Percentiles rank a stretch among this genome's conserved stretches.
These are phyloP conservation scores for Macrotyloma uniflorum DNA, from an alignment of 306 rosid genomes.

Conservation along the genomic window DNA sequence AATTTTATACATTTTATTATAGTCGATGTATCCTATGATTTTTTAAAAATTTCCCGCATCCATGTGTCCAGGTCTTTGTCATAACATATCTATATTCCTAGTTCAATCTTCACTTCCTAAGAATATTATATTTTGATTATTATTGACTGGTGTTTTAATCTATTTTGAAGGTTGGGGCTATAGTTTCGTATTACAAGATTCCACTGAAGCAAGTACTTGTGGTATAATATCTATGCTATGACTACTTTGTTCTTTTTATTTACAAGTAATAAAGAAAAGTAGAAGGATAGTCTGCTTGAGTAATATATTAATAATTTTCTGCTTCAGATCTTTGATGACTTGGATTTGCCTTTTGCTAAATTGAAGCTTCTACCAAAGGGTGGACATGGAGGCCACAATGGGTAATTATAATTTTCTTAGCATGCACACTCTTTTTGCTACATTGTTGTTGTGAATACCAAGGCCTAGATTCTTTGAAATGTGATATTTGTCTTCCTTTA, in stretches of 20 bases:
- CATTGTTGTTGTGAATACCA: neutral
- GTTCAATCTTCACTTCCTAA: neutral
- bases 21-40: neutral
- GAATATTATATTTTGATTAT: conserved; percentile 30
- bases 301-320: conserved; percentile 27
- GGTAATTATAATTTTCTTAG: conserved; percentile 53
- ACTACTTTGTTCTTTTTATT: conserved; percentile 12
- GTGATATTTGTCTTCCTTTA: conserved; percentile 1
- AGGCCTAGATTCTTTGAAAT: conserved; percentile 2
- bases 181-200: conserved; percentile 87
- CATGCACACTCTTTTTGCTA: too few relatives aligned
- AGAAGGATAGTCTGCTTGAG: conserved; percentile 24
- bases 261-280: conserved; percentile 11
- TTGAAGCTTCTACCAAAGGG: conserved; percentile 91
- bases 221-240: conserved; percentile 56
- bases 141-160: conserved; percentile 40
- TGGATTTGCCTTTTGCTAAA: conserved; percentile 92
- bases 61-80: neutral
- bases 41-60: neutral
- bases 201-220: conserved; percentile 92
- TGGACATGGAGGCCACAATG: conserved; percentile 98
- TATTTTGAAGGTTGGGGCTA: conserved; percentile 81
- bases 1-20: neutral
- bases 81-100: neutral
- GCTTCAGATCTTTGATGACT: conserved; percentile 83